These are phyloP conservation scores for Acanthamoeba castellanii DNA, from an alignment of 208 protist genomes.

Conservation along the genomic window DNA sequence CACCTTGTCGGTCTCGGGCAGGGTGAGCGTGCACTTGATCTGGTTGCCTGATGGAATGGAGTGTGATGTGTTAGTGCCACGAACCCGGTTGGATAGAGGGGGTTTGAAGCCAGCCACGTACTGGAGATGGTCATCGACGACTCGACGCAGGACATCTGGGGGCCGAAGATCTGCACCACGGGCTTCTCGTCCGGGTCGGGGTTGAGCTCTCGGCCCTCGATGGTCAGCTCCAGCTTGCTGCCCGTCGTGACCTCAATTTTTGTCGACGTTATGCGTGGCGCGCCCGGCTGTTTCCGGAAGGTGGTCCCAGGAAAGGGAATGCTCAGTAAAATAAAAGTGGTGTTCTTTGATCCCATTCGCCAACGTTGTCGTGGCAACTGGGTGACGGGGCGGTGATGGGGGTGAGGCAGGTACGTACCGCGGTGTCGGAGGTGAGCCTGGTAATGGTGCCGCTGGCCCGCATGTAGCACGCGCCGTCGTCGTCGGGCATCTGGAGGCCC, in stretches of 20 bases:
- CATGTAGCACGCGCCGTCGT: background rate
- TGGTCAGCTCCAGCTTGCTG: background rate
- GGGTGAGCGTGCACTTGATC: background rate
- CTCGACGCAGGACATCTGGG: too few species aligned
- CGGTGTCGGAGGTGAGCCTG: background rate
- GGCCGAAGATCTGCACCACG: background rate
- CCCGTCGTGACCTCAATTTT: background rate
- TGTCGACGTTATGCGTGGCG: background rate
- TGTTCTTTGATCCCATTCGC: too few species aligned
- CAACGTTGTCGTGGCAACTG: background rate
- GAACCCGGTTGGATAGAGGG: too few species aligned
- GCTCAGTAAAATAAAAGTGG: too few species aligned
- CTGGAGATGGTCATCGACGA: too few species aligned
- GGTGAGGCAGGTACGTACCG: background rate
- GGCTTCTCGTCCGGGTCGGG: background rate
- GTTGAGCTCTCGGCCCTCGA: background rate
- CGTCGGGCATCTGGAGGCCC: background rate
- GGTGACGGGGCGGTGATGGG: too few species aligned
- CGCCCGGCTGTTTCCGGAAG: background rate
- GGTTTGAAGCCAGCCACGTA: too few species aligned
- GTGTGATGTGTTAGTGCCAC: too few species aligned
- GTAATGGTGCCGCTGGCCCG: background rate
- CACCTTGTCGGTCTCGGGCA: background rate
- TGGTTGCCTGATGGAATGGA: background rate
- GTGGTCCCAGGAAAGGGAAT: background rate